Base-by-base conservation (phyloP, 208 protist species). In the Kentomonas sorsogonicus region DNA sequence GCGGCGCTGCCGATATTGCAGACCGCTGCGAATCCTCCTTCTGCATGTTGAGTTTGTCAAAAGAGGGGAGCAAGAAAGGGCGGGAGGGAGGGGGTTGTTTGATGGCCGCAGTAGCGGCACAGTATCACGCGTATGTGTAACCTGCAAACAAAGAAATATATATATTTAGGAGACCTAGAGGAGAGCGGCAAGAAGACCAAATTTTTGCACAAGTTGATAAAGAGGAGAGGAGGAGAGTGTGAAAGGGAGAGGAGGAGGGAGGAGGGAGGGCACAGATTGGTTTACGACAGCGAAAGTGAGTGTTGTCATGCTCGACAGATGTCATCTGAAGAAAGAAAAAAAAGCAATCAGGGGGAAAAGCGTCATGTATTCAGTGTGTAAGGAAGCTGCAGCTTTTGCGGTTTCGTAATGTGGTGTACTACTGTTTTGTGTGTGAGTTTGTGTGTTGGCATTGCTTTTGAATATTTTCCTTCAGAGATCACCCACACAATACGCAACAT, bases 401-500 rank as follows among this genome's bases (percentile, higher is more conserved):
- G n/a, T n/a, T n/a, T n/a, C n/a, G n/a, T n/a, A n/a, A n/a, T n/a
- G n/a, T n/a, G n/a, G n/a, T n/a, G n/a, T n/a, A n/a, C n/a, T n/a
- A n/a, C n/a, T n/a, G n/a, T n/a, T n/a, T n/a, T n/a, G n/a, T n/a
- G n/a, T n/a, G n/a, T n/a, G n/a, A n/a, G n/a, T n/a, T n/a, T n/a
- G n/a, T n/a, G n/a, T n/a, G 34, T 16, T 16, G 34, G 34, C 10
- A 16, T 15, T 16, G 10, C 10, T 15, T 15, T 7, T 7, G 34
- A 39, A 39, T 7, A 39, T 15, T 16, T 15, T 39, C 34, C 34
- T 7, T 39, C n/a, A 27, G 9, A 25, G 23, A 36, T 52, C 31
- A 38, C 55, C n/a, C 31, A 36, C 25, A 26, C 27, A 45, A 61
- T 50, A 38, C 36, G 45, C 16, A 53, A 54, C 31, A 52, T 13